Percentiles rank a stretch among this genome's conserved stretches.
Conservation (phyloP, 1,284 basidiomycete species). For the Apiotrichum laibachii region DNA sequence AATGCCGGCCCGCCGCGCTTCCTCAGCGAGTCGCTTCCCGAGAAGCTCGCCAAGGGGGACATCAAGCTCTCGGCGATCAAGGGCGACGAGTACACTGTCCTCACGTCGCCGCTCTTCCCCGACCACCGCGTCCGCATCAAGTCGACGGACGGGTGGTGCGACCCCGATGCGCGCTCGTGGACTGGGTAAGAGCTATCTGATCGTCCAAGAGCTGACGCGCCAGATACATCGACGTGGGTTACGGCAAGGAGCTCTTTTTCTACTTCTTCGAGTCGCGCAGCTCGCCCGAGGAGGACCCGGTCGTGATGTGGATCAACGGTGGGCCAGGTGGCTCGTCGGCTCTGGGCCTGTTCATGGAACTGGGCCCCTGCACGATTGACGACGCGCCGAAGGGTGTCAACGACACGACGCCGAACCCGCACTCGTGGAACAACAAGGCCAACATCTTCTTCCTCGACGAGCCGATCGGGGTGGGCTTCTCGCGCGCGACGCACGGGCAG, state of each 20-base stretch:
- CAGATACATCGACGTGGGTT: conserved; percentile 55
- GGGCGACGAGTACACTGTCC: conserved; percentile 27
- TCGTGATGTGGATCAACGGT: conserved; percentile 52
- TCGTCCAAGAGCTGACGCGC: background rate
- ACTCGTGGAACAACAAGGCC: conserved; percentile 52
- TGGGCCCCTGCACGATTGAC: conserved; percentile 51
- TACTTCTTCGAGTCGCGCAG: conserved; percentile 77
- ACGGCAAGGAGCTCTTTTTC: conserved; percentile 72
- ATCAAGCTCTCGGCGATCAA: too few species aligned
- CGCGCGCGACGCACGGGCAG: conserved; percentile 64
- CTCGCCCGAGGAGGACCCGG: conserved; percentile 59
- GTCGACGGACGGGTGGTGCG: conserved; percentile 50
- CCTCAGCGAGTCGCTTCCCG: too few species aligned
- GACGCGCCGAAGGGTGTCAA: conserved; percentile 43
- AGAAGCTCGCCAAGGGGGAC: too few species aligned
- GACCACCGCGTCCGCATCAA: conserved; percentile 49
- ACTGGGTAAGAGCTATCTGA: conserved; percentile 27
- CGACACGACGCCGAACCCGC: conserved; percentile 50
- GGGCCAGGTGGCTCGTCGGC: conserved; percentile 52
- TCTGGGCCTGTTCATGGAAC: conserved; percentile 56
- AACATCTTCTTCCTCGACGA: conserved; percentile 50
- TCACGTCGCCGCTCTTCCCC: conserved; percentile 32
- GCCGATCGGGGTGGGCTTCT: conserved; percentile 64
- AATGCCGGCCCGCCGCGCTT: too few species aligned
- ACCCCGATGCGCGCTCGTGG: conserved; percentile 45